A percentile compares a stretch with the other conserved stretches of the same genome.
Evolutionary conservation across 768 basidiomycete genomes (phyloP).

Genomic region (Mycena belliarum): DNA sequence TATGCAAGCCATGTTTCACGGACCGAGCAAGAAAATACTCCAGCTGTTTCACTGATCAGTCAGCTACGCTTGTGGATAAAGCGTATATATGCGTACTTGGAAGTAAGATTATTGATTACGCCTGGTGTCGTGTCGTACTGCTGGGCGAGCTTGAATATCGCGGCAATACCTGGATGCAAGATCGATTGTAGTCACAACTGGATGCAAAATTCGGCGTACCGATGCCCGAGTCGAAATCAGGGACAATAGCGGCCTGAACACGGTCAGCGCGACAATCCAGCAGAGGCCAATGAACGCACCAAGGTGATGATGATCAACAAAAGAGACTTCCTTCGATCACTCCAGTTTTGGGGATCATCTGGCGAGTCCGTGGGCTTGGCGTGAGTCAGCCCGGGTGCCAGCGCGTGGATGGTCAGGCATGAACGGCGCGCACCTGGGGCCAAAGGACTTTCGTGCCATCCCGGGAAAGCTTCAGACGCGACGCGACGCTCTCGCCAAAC

Average conservation of each 20-base stretch:
- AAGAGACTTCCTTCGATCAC: slow-evolving; percentile 45
- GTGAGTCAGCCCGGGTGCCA: background rate
- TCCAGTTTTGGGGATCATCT: slow-evolving; percentile 45
- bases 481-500: slow-evolving; percentile 53
- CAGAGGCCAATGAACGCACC: background rate
- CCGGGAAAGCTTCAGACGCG: slow-evolving; percentile 48
- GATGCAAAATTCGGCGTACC: slow-evolving; percentile 26
- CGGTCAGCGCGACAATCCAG: background rate
- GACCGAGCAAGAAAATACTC: slow-evolving; percentile 66
- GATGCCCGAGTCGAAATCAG: slow-evolving; percentile 61
- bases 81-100: slow-evolving; percentile 36
- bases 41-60: slow-evolving; percentile 41
- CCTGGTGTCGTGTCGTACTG: slow-evolving; percentile 51
- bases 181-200: background rate
- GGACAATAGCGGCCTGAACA: slow-evolving; percentile 50
- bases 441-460: slow-evolving; percentile 59
- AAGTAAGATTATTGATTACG: slow-evolving; percentile 58
- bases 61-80: background rate
- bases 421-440: slow-evolving; percentile 45
- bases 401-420: background rate
- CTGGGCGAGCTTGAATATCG: slow-evolving; percentile 56
- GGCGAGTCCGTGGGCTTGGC: slow-evolving; percentile 40
- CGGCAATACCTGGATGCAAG: slow-evolving; percentile 47
- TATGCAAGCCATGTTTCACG: slow-evolving; percentile 1
- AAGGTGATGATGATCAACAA: slow-evolving; percentile 55